Evolutionary conservation across 306 rosid genomes (phyloP), one percentile per base, ranked within the genome.

Genomic region (Vicia faba): DNA sequence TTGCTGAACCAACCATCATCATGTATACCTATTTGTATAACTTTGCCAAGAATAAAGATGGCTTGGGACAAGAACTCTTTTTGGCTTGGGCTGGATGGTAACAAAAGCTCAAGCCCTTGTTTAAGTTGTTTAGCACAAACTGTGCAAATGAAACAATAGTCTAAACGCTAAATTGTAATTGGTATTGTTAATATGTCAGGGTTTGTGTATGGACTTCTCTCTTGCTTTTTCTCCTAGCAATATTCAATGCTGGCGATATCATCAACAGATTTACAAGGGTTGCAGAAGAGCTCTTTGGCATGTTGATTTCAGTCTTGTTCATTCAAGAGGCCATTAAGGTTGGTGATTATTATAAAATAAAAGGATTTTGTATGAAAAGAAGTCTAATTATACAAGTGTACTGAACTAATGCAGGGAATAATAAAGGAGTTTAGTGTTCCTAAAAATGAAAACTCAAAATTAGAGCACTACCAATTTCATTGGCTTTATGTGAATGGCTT

Each of bases 71-170:
- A 11, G 46, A 70, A 53, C 84, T 87, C 29, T 91, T 74, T 71
- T 63, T 91, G 76, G 89, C 95, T 56, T 85, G 97, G 97, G 85
- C 77, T 19, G 96, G 88, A 83, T 90, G 96, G 95, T 89, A 80
- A 80, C 3, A n/a, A n/a, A n/a, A n/a, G n/a, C n/a, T n/a, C n/a
- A n/a, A n/a, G n/a, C n/a, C n/a, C n/a, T n/a, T n/a, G n/a, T n/a
- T n/a, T n/a, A n/a, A n/a, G n/a, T n/a, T n/a, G n/a, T n/a, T n/a
- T n/a, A n/a, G n/a, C n/a, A n/a, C n/a, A n/a, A n/a, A n/a, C n/a
- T n/a, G n/a, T n/a, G n/a, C n/a, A n/a, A n/a, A n/a, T n/a, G n/a
- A n/a, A n/a, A n/a, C n/a, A n/a, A 60, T 41, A 19, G 56, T 29
- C 46, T 65, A 61, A 20, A 20, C n/a, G 2, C 2, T 23, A 23